These are phyloP conservation scores for Raphidocelis subcapitata DNA, from an alignment of 139 green algal species.

Conservation along the genomic window DNA sequence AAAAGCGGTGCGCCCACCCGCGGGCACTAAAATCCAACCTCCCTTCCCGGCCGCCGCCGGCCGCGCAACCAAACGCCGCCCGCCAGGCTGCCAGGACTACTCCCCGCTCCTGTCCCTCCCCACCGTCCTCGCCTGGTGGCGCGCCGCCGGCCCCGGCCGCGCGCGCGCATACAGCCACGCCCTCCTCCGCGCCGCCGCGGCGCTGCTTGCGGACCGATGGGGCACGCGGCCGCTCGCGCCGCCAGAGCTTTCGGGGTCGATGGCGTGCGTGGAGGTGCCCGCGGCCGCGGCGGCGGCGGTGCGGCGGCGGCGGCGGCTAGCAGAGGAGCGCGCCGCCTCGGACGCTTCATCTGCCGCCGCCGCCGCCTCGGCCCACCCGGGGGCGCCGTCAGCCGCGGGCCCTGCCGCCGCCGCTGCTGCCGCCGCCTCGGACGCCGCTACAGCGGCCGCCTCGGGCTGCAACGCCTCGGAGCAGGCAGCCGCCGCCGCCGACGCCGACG, in stretches of 20 bases:
- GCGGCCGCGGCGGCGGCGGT: not conserved
- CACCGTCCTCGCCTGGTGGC: slow-evolving; percentile 52
- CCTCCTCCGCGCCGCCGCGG: slow-evolving; percentile 40
- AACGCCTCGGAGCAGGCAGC: no score
- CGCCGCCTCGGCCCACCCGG: no score
- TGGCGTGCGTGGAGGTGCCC: slow-evolving; percentile 57
- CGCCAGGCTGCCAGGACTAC: slow-evolving; percentile 58
- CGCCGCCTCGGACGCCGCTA: no score
- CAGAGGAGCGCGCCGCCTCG: not conserved
- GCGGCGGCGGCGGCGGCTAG: slow-evolving; percentile 5
- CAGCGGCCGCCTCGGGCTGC: no score
- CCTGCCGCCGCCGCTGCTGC: no score
- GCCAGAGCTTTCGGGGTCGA: slow-evolving; percentile 39
- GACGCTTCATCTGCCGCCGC: not conserved
- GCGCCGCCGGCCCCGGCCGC: not conserved
- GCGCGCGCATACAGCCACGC: slow-evolving; percentile 35
- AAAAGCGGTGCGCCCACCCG: no score
- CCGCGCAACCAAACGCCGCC: not conserved
- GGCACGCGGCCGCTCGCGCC: slow-evolving; percentile 39
- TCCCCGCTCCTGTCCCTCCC: slow-evolving; percentile 56
- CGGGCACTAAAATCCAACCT: no score
- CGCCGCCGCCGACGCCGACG: no score
- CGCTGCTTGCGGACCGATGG: slow-evolving; percentile 37
- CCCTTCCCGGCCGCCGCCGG: no score
- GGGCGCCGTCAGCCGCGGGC: no score